Evolutionary conservation across 1,139 yeast species (phyloP), one percentile per base, ranked within the genome.

Genomic region (Pichia sp.): DNA sequence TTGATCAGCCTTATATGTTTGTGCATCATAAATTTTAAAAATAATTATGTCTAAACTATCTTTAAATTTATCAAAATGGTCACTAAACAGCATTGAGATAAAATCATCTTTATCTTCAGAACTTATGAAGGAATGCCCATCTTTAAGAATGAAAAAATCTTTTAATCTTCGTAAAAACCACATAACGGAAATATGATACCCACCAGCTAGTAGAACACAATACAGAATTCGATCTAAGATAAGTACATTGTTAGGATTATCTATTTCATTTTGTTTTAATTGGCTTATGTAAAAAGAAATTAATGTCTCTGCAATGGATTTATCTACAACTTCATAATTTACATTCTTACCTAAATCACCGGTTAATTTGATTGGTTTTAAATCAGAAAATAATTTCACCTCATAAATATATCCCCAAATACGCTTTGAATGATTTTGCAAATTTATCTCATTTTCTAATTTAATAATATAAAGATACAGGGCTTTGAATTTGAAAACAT

Each of bases 201-300:
- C 76, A 9, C 81, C 81, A 48, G 63, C 66, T 49, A 75, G 54
- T 10, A 73, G 42, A 4, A 75, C 52, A 0, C 71, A 72, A 66
- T 73, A 69, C 2, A 74, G 45, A 0, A 76, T 61, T 27, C 68
- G 58, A 42, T 73, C 71, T 47, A 69, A 68, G 0, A 72, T 49
- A 2, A 52, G 45, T 4, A 66, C 52, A 7, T 66, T 57, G 1
- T 60, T 49, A 0, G 72, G 69, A 54, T 76, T 76, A 57, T 76
- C 79, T 1, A 52, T 50, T 0, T 63, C 52, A 48, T 60, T 62
- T 11, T 60, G 41, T 3, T 66, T 56, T 0, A 68, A 50, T 1
- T 72, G 69, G 5, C 66, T 46, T 5, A 72, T 59, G 45, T 70
- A 66, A 47, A 69, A 64, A 28, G 69, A 52, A 3, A 73, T 50